phyloP scores from a whole-genome alignment of 352 stramenopile genomes.

The Hyaloperonospora brassicae region DNA sequence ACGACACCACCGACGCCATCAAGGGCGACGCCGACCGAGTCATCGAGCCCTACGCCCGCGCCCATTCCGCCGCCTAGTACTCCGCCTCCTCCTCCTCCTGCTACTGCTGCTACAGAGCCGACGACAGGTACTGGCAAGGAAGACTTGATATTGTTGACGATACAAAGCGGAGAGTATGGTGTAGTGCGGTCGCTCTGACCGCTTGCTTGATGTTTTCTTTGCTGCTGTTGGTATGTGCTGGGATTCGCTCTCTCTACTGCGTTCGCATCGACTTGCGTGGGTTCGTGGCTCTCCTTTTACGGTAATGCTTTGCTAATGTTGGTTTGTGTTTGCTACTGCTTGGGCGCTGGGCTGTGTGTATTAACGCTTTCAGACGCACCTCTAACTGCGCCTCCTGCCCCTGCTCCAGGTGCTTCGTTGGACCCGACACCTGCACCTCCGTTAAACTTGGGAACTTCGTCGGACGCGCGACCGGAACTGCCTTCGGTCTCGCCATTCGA shows the following conservation, averaged over 20 bases:
- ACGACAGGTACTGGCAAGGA: constrained; percentile 18
- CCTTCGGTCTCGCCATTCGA: no score
- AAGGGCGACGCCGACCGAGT: constrained; percentile 5
- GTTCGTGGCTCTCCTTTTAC: constrained; percentile 3
- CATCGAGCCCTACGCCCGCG: constrained; percentile 1
- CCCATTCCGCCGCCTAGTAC: no score
- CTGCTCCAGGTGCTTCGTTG: constrained; percentile 18
- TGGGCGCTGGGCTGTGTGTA: constrained; percentile 10
- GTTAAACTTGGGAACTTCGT: background rate
- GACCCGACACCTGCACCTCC: constrained; percentile 12
- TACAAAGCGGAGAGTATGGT: background rate
- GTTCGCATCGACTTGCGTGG: constrained; percentile 5
- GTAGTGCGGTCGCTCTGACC: constrained; percentile 18
- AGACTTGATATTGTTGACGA: background rate
- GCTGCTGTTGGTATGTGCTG: background rate
- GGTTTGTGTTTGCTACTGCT: constrained; percentile 6
- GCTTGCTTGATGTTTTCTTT: constrained; percentile 8
- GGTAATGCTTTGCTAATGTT: constrained; percentile 10
- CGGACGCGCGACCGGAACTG: background rate
- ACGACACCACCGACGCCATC: constrained; percentile 11
- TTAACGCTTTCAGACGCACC: constrained; percentile 23
- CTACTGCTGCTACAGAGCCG: background rate
- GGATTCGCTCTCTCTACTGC: no score
- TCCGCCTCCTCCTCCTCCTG: no score
- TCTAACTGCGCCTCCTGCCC: constrained; percentile 16